Evolutionary conservation across 2,329 filamentous ascomycete species (phyloP).

Genomic region (Trichoderma gracile): DNA sequence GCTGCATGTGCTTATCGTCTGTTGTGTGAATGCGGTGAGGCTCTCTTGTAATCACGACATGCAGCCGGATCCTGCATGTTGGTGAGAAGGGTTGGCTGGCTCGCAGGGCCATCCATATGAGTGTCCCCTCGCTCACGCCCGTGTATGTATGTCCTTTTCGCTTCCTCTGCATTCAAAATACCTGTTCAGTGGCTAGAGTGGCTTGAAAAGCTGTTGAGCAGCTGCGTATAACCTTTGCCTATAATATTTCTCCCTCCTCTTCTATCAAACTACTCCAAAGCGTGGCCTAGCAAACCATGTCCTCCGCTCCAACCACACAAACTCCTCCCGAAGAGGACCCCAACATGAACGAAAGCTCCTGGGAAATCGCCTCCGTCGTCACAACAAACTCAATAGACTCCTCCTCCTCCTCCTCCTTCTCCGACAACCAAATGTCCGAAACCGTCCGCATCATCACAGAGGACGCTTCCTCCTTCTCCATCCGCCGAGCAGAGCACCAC

Average conservation of each 20-base stretch:
- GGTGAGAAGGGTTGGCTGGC: too few species aligned
- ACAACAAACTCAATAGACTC: neutral
- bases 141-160: slow-evolving; percentile 9
- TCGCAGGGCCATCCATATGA: too few species aligned
- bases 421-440: neutral
- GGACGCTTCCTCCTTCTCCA: neutral
- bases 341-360: neutral
- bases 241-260: neutral
- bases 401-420: neutral
- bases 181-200: too few species aligned
- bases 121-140: neutral
- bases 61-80: too few species aligned
- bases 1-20: too few species aligned
- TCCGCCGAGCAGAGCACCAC: neutral
- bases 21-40: too few species aligned
- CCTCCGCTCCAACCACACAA: neutral
- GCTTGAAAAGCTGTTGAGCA: too few species aligned
- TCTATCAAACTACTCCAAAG: neutral
- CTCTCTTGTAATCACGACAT: too few species aligned
- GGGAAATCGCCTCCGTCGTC: neutral
- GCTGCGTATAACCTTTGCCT: neutral
- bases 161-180: neutral
- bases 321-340: neutral
- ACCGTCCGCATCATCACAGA: neutral
- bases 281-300: too few species aligned